Base-by-base conservation (phyloP, 768 basidiomycete genomes). In the Termitomyces sp. region DNA sequence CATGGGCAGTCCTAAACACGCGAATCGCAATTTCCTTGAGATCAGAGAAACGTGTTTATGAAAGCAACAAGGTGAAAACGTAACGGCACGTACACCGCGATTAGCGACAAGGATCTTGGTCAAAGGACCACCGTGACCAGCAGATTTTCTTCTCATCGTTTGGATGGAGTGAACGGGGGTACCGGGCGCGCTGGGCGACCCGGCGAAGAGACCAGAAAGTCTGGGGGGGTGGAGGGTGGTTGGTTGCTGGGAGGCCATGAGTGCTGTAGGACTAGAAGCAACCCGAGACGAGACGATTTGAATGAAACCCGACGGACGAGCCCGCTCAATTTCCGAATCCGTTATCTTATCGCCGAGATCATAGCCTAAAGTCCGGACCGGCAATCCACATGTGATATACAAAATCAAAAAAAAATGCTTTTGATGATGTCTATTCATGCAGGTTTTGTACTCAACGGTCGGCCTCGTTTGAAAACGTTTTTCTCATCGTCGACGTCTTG, bases 21-120 rank as follows among this genome's bases (percentile, higher is more conserved):
- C 97, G 90, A 64, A 99, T 93, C 28, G 97, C 97, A 71, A 99
- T 99, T 88, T 99, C 94, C 92, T 93, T 66, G n/a, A 59, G 30
- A 51, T n/a, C 55, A 58, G 12, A 44, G 3, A 42, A 8, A 55
- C 51, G 57, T 21, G 19, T 17, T 48, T 52, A 55, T 51, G 34
- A 53, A 53, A 58, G 56, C 43, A 12, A 56, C 17, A 30, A 56
- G 44, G 14, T 57, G 17, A 51, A 24, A 38, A 53, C 43, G 28
- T 64, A n/a, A 45, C 34, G 43, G 52, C 22, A 70, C 89, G 52
- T 76, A 92, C 93, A 64, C 92, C 92, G 59, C 92, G 87, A 71
- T 94, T 94, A 49, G 92, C 92, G 60, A 94, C 92, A 19, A 94
- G 80, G 66, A 93, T 90, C 78, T 94, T 94, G 45, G 93, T 93